Conservation (phyloP, 2,329 filamentous ascomycete genomes). For the Chrysoporthe puriensis region DNA sequence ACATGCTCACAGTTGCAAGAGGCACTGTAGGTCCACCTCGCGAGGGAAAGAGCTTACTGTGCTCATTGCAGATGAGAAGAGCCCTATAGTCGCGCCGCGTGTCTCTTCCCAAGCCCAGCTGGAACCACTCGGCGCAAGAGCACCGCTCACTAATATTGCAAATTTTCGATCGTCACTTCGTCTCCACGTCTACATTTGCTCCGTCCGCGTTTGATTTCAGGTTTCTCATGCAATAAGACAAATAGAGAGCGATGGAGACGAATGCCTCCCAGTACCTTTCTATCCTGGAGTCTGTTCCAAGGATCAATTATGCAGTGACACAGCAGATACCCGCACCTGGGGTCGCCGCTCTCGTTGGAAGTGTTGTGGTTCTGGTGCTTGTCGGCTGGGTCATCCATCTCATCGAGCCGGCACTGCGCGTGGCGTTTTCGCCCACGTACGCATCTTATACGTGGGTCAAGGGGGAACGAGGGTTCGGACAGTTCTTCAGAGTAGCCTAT, state of each 20-base stretch:
- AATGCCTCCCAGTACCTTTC: neutral
- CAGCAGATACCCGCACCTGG: neutral
- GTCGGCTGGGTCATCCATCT: slow-evolving; percentile 5
- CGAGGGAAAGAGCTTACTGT: neutral
- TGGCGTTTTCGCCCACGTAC: slow-evolving; percentile 4
- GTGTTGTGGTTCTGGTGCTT: neutral
- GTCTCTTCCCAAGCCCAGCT: neutral
- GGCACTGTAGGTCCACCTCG: neutral
- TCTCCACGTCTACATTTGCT: neutral
- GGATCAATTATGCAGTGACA: neutral
- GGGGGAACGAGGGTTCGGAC: slow-evolving; percentile 1
- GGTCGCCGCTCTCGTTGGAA: neutral
- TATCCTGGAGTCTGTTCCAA: neutral
- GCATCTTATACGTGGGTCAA: neutral
- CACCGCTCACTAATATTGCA: neutral
- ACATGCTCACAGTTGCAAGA: slow-evolving; percentile 4
- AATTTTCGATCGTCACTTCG: neutral
- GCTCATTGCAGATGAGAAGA: neutral
- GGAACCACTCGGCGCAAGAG: neutral
- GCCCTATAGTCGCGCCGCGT: neutral
- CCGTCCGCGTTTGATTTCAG: neutral
- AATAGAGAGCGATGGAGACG: neutral
- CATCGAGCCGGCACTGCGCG: slow-evolving; percentile 4
- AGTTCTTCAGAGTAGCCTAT: slow-evolving; percentile 4
- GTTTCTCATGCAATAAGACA: neutral